These are phyloP conservation scores for Penicillium decumbens DNA, from an alignment of 2,329 filamentous ascomycete species.

Conservation along the genomic window DNA sequence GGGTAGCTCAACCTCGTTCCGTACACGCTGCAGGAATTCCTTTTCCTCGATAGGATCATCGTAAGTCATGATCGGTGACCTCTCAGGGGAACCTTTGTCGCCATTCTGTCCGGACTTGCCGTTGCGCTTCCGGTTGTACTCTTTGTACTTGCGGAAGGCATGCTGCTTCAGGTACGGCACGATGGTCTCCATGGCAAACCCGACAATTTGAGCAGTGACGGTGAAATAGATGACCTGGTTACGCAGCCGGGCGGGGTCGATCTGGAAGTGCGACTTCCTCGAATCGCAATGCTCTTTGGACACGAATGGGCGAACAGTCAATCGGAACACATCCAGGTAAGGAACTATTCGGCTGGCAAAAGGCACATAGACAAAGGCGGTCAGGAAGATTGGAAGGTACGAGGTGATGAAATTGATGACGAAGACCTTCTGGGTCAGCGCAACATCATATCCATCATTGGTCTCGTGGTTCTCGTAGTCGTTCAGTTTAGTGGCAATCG, in stretches of 20 bases:
- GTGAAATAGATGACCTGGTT: slow-evolving; percentile 97
- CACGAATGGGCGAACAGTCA: slow-evolving; percentile 70
- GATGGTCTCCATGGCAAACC: slow-evolving; percentile 77
- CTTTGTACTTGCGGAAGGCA: slow-evolving; percentile 66
- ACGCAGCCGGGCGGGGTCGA: slow-evolving; percentile 77
- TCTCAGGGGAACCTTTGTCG: slow-evolving; percentile 22
- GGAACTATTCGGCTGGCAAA: slow-evolving; percentile 84
- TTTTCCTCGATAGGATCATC: slow-evolving; percentile 73
- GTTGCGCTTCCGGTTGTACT: slow-evolving; percentile 29
- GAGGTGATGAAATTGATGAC: slow-evolving; percentile 98
- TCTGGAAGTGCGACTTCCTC: slow-evolving; percentile 60
- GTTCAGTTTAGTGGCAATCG: slow-evolving; percentile 71
- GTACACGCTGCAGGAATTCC: slow-evolving; percentile 75
- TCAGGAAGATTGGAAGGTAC: slow-evolving; percentile 83
- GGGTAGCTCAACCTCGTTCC: slow-evolving; percentile 75
- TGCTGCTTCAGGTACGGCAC: slow-evolving; percentile 81
- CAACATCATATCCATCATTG: slow-evolving; percentile 72
- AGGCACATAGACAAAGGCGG: slow-evolving; percentile 90
- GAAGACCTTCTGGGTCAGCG: slow-evolving; percentile 88
- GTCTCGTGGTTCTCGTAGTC: slow-evolving; percentile 92
- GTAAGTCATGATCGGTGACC: slow-evolving; percentile 42
- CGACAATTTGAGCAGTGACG: slow-evolving; percentile 90
- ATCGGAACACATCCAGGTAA: slow-evolving; percentile 79
- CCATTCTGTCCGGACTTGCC: slow-evolving; percentile 22
- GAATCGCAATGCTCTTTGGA: slow-evolving; percentile 68